A percentile compares a stretch with the other conserved stretches of the same genome.
Evolutionary conservation across 495 filamentous ascomycete genomes (phyloP).

Genomic region (Daldinia grandis): DNA sequence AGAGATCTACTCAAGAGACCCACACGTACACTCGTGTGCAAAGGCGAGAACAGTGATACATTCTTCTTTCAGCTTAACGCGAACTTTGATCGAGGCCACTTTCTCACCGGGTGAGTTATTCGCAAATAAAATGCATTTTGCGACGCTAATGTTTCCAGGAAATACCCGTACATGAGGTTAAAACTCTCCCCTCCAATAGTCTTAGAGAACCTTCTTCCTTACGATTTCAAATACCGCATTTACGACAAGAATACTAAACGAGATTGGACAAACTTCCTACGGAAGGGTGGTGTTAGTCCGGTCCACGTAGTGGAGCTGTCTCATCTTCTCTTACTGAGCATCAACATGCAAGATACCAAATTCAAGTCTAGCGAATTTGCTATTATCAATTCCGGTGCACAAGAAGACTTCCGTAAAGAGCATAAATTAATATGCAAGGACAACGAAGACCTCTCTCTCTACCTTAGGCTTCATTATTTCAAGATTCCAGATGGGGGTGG

Average conservation of each 20-base stretch:
- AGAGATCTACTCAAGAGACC: slow-evolving; percentile 85
- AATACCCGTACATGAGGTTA: slow-evolving; percentile 94
- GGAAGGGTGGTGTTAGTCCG: slow-evolving; percentile 94
- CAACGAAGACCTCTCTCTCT: slow-evolving; percentile 76
- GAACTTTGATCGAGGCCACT: slow-evolving; percentile 79
- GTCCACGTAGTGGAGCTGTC: slow-evolving; percentile 97
- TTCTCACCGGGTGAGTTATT: slow-evolving; percentile 69
- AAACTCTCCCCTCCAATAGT: slow-evolving; percentile 91
- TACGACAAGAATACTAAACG: slow-evolving; percentile 98
- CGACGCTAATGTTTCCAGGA: slow-evolving; percentile 56
- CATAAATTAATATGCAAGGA: slow-evolving; percentile 82
- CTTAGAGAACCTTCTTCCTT: slow-evolving; percentile 92
- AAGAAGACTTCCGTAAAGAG: slow-evolving; percentile 90
- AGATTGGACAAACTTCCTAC: slow-evolving; percentile 97
- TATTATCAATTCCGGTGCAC: slow-evolving; percentile 88
- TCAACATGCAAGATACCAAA: slow-evolving; percentile 94
- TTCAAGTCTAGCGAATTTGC: slow-evolving; percentile 96
- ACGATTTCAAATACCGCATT: slow-evolving; percentile 98
- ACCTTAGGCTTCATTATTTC: slow-evolving; percentile 90
- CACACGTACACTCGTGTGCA: slow-evolving; percentile 84
- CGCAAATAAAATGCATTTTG: neutral
- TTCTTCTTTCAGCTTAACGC: slow-evolving; percentile 98
- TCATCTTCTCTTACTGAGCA: slow-evolving; percentile 87
- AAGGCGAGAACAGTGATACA: slow-evolving; percentile 81
- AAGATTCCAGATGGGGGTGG: slow-evolving; percentile 92